Evolutionary conservation across 352 stramenopile genomes (phyloP), one percentile per base, ranked within the genome.

Genomic region (Globisporangium iwayamae): DNA sequence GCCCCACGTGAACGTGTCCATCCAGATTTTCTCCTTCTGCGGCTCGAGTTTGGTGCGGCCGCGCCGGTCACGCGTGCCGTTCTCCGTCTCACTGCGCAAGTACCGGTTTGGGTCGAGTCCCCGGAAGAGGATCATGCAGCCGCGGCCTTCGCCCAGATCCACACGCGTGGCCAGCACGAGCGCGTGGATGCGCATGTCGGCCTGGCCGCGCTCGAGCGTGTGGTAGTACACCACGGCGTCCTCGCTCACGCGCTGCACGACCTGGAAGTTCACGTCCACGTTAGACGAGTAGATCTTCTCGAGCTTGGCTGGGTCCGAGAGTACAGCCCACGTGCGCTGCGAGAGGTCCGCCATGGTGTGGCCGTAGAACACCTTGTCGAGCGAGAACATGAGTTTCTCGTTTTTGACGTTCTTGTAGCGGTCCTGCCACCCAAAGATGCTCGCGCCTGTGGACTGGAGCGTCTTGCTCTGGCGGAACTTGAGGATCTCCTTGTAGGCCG

Each of bases 181-280:
- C 14, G 78, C 71, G 56, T 85, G 79, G 60, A 89, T 74, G n/a
- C 72, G 72, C 55, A 84, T 67, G 62, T 91, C 82, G 25, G 32
- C 48, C 22, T 73, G 68, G 9, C 76, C 67, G 25, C 77, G 75
- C 66, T 91, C 78, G 20, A 89, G 71, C 18, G 82, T 89, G 67
- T 89, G 83, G 70, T 89, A 88, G 62, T 85, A 88, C 5, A 91
- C 73, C 22, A 91, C 73, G 3, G 78, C 69, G 54, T 89, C 71
- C 16, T 82, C 75, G 56, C 76, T 72, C 18, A 91, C 61, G 28
- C 74, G 76, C 70, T 91, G 82, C 43, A 86, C 74, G 34, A 87
- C 70, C 60, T 89, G 76, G 62, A 89, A 91, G 30, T 78, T 71
- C 47, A 83, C 73, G 22, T 87, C 72, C 6, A 87, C 62, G 55